Base-by-base conservation (phyloP, 2,329 filamentous ascomycete genomes). In the Penicillium olsonii region DNA sequence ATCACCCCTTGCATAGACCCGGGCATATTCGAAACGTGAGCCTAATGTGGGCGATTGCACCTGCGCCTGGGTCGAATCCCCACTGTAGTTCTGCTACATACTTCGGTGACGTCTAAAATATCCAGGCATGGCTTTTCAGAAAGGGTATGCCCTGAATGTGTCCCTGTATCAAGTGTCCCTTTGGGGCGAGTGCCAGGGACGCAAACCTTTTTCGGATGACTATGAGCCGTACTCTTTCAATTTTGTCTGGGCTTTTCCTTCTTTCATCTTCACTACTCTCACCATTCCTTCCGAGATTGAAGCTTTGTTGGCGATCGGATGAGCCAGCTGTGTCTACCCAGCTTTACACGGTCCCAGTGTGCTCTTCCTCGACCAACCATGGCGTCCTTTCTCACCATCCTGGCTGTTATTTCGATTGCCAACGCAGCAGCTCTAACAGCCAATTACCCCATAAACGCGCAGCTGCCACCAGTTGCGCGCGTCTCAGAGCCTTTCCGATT, bases 401-500 rank as follows among this genome's bases (percentile, higher is more conserved):
- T 70, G 47, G 51, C 56, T 17, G 51, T 69, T 17, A 42, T 66
- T 29, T 53, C 57, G 57, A 56, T 60, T 50, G 62, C 66, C 18
- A 55, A 60, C 51, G 74, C 72, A 39, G 56, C 54, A 63, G 62
- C 50, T 68, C 72, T 55, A 63, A 56, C 49, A 20, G 64, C 76
- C 41, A 75, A 76, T 39, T 92, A 92, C 60, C 90, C 90, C 1
- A 78, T 95, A 68, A 95, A 94, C 70, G 85, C 88, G 2, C 91
- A 96, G 68, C 80, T 95, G 1, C 90, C 90, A 26, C 86, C 87
- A 3, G 86, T 92, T 45, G 90, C 89, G 17, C 81, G 87, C 56
- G 76, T 88, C 51, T 81, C 80, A 34, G 66, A 85, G 60, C 76
- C 78, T 2, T 77, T 71, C 53, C 54, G 59, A 39, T 76, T 76